These are phyloP conservation scores for Inosperma sp. DNA, from an alignment of 768 basidiomycete species.

Conservation along the genomic window DNA sequence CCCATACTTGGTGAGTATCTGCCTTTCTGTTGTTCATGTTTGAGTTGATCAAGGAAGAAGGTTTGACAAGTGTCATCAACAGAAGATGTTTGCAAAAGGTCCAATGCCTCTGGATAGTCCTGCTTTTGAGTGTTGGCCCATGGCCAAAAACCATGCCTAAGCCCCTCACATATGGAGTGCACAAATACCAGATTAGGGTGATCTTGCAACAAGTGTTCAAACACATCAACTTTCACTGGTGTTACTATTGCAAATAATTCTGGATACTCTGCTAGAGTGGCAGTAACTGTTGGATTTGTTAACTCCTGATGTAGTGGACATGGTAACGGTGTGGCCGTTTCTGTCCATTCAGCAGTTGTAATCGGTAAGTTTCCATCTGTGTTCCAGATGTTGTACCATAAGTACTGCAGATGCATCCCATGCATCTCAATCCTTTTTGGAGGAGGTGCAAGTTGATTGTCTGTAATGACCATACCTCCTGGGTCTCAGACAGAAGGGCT, in stretches of 20 bases:
- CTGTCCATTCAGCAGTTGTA: slow-evolving; percentile 17
- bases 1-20: slow-evolving; percentile 17
- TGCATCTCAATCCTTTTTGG: neutral
- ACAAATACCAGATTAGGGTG: slow-evolving; percentile 44
- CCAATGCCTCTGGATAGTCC: slow-evolving; percentile 19
- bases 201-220: slow-evolving; percentile 15
- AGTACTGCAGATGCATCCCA: slow-evolving; percentile 8
- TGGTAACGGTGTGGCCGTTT: slow-evolving; percentile 12
- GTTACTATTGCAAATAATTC: slow-evolving; percentile 35
- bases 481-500: too few relatives aligned
- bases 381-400: slow-evolving; percentile 17
- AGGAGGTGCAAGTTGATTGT: neutral
- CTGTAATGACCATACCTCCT: too few relatives aligned
- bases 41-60: slow-evolving; percentile 24
- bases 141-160: slow-evolving; percentile 43
- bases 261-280: slow-evolving; percentile 24
- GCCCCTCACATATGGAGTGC: slow-evolving; percentile 22
- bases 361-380: neutral
- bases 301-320: slow-evolving; percentile 13
- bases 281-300: slow-evolving; percentile 11
- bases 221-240: slow-evolving; percentile 17
- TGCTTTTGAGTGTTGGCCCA: slow-evolving; percentile 25
- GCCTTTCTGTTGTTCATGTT: slow-evolving; percentile 16
- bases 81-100: slow-evolving; percentile 15
- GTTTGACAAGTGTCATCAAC: slow-evolving; percentile 6